phyloP scores from a whole-genome alignment of 2,329 filamentous ascomycete species.

The Chrysoporthe deuterocubensis region DNA sequence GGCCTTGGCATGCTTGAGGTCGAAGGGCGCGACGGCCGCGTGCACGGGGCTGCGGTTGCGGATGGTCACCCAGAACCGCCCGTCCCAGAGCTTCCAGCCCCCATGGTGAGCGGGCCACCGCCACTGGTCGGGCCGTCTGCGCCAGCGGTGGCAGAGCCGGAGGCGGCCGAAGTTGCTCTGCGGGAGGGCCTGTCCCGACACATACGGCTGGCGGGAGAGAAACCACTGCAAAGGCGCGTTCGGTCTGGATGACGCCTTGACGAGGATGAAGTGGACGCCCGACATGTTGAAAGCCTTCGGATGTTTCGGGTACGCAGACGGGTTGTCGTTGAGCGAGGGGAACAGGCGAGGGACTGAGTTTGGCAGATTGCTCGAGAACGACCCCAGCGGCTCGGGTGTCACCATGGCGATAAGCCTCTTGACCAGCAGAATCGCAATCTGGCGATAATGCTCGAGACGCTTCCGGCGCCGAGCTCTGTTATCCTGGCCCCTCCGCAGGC shows the following conservation, averaged over 20 bases:
- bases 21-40: conserved; percentile 52
- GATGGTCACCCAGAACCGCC: conserved; percentile 64
- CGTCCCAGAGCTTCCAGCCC: conserved; percentile 56
- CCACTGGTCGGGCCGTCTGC: conserved; percentile 29
- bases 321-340: conserved; percentile 44
- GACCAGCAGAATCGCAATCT: conserved; percentile 51
- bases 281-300: conserved; percentile 49
- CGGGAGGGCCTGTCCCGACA: conserved; percentile 43
- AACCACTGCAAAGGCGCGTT: conserved; percentile 44
- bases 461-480: conserved; percentile 32
- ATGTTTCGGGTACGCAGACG: conserved; percentile 3
- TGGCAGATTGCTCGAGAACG: conserved; percentile 49
- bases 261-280: conserved; percentile 51
- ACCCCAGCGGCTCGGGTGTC: conserved; percentile 51
- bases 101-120: conserved; percentile 36
- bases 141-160: conserved; percentile 20
- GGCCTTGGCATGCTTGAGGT: conserved; percentile 46
- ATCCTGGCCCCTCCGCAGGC: conserved; percentile 29
- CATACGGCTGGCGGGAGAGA: conserved; percentile 52
- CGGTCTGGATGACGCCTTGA: conserved; percentile 29
- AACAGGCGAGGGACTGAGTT: conserved; percentile 53
- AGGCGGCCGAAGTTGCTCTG: conserved; percentile 27
- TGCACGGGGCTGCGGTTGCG: conserved; percentile 46
- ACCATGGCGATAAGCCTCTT: conserved; percentile 55
- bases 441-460: conserved; percentile 43